phyloP scores from a whole-genome alignment of 352 stramenopile species.

The Phytophthora pisi region DNA sequence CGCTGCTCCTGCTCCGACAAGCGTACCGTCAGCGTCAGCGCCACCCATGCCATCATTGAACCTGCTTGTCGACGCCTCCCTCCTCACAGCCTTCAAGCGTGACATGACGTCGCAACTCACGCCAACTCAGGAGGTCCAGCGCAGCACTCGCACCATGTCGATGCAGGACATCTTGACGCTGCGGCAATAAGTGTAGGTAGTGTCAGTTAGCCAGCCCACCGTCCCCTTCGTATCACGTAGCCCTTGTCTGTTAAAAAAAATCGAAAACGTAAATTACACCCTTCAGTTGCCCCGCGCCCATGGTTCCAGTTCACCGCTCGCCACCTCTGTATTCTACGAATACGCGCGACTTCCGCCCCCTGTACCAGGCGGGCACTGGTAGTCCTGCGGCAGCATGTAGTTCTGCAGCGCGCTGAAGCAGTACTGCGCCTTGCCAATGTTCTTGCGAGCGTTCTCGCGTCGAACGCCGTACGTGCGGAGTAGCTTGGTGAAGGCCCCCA shows the following conservation, averaged over 20 bases:
- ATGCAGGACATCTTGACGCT: slow-evolving; percentile 75
- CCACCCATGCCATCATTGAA: slow-evolving; percentile 61
- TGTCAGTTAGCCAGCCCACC: slow-evolving; percentile 2
- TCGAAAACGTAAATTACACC: slow-evolving; percentile 35
- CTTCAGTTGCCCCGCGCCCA: not conserved
- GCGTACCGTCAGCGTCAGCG: slow-evolving; percentile 1
- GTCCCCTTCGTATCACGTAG: slow-evolving; percentile 3
- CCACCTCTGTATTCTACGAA: slow-evolving; percentile 43
- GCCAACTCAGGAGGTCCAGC: slow-evolving; percentile 1
- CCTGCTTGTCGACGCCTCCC: slow-evolving; percentile 72
- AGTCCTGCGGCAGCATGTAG: slow-evolving; percentile 79
- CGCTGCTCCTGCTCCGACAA: not conserved
- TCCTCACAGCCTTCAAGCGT: slow-evolving; percentile 70
- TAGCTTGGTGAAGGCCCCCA: slow-evolving; percentile 65
- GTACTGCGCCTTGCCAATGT: slow-evolving; percentile 87
- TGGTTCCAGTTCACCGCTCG: slow-evolving; percentile 13
- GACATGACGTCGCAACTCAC: slow-evolving; percentile 31
- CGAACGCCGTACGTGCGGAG: slow-evolving; percentile 79
- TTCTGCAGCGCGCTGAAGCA: slow-evolving; percentile 85
- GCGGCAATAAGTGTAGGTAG: slow-evolving; percentile 23
- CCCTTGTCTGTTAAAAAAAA: slow-evolving; percentile 29
- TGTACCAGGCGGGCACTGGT: slow-evolving; percentile 83
- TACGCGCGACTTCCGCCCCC: slow-evolving; percentile 68
- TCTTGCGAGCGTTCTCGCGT: slow-evolving; percentile 87
- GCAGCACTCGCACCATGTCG: slow-evolving; percentile 60